Evolutionary conservation across 2,329 filamentous ascomycete genomes (phyloP).

Genomic region (Anthostomella pinea): DNA sequence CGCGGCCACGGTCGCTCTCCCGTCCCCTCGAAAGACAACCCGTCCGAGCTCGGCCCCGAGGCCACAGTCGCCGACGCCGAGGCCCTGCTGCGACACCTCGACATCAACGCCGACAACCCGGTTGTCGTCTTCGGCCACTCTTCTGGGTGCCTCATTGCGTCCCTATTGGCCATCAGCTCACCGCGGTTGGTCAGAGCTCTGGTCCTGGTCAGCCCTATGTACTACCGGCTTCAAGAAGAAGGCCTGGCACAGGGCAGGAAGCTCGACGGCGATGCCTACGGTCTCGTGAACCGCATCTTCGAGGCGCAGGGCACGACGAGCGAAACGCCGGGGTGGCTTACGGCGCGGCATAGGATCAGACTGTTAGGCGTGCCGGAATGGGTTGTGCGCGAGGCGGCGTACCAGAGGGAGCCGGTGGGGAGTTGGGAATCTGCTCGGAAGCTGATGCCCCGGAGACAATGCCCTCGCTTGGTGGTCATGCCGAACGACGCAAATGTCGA

Average conservation of each 20-base stretch:
- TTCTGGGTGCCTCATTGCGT: background rate
- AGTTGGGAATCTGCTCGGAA: conserved; percentile 4
- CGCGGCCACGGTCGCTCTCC: conserved; percentile 5
- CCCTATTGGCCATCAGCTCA: background rate
- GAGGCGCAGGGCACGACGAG: no score
- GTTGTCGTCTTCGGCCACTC: background rate
- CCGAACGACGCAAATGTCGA: conserved; percentile 6
- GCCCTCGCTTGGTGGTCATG: conserved; percentile 5
- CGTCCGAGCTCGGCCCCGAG: conserved; percentile 4
- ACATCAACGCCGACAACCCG: background rate
- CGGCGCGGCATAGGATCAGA: conserved; percentile 6
- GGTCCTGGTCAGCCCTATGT: conserved; percentile 5
- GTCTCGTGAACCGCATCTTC: conserved; percentile 1
- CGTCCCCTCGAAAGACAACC: conserved; percentile 1
- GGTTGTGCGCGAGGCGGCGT: conserved; percentile 4
- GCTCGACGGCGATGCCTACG: background rate
- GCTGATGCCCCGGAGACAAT: conserved; percentile 4
- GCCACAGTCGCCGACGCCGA: conserved; percentile 4
- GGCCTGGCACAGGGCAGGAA: conserved; percentile 1
- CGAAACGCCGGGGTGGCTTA: conserved; percentile 6
- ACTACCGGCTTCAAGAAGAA: conserved; percentile 5
- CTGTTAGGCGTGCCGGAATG: conserved; percentile 2
- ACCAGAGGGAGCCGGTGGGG: background rate
- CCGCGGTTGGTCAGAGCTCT: background rate
- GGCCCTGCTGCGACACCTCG: conserved; percentile 3